A percentile compares a stretch with the other conserved stretches of the same genome.
These are phyloP conservation scores for Penicillium arizonense DNA, from an alignment of 495 filamentous ascomycete species.

Conservation along the genomic window DNA sequence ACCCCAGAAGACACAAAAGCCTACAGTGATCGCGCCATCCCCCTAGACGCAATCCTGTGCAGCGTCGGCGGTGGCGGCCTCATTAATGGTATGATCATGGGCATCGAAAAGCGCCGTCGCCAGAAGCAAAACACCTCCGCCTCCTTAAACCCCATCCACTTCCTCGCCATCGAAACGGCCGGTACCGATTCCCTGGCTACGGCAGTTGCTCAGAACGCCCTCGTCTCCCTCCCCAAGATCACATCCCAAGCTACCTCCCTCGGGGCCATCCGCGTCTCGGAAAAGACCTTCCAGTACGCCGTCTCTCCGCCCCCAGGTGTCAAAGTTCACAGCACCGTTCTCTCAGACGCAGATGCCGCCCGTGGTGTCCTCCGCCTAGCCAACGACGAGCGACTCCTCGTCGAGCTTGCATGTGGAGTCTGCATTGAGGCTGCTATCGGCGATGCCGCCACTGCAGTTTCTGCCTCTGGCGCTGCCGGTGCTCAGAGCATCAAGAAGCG, in stretches of 20 bases:
- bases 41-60: slow-evolving; percentile 71
- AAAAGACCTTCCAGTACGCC: slow-evolving; percentile 67
- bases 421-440: slow-evolving; percentile 60
- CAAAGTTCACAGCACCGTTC: slow-evolving; percentile 62
- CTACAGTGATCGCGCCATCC: slow-evolving; percentile 33
- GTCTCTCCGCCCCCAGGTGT: slow-evolving; percentile 36
- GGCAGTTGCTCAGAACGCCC: slow-evolving; percentile 55
- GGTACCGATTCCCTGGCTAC: slow-evolving; percentile 73
- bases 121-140: slow-evolving; percentile 10
- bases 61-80: slow-evolving; percentile 89
- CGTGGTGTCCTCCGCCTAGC: slow-evolving; percentile 71
- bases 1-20: slow-evolving; percentile 31
- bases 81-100: slow-evolving; percentile 74
- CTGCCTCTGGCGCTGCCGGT: slow-evolving; percentile 13
- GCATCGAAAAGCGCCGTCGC: slow-evolving; percentile 54
- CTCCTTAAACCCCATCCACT: slow-evolving; percentile 37
- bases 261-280: slow-evolving; percentile 71
- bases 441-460: slow-evolving; percentile 21
- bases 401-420: slow-evolving; percentile 84
- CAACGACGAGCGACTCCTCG: slow-evolving; percentile 76
- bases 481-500: slow-evolving; percentile 33
- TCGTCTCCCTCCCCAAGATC: slow-evolving; percentile 69
- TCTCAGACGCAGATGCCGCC: slow-evolving; percentile 79
- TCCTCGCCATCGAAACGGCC: slow-evolving; percentile 79
- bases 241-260: slow-evolving; percentile 79